Conservation (phyloP, 225 moss, liverwort and hornwort genomes). For the Sphagnum contortum region DNA sequence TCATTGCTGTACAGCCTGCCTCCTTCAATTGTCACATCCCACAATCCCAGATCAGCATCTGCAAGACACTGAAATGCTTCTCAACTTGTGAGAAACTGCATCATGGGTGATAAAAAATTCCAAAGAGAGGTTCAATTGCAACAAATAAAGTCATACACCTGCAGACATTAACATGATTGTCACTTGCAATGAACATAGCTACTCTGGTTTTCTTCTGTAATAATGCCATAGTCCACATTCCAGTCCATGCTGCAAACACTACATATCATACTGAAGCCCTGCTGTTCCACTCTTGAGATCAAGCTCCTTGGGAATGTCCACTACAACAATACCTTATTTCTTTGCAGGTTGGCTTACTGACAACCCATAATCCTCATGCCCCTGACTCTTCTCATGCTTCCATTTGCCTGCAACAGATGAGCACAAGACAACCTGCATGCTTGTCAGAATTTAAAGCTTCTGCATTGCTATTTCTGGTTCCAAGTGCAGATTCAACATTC, state of each 20-base stretch:
- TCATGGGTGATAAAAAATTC: slow-evolving; percentile 18
- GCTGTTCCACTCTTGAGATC: slow-evolving; percentile 65
- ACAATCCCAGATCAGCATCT: neutral
- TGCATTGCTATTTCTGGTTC: too few species aligned
- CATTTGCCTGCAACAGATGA: slow-evolving; percentile 44
- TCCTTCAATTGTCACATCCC: slow-evolving; percentile 27
- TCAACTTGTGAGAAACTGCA: neutral
- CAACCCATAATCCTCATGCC: slow-evolving; percentile 82
- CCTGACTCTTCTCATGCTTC: slow-evolving; percentile 82
- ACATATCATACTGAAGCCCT: slow-evolving; percentile 87
- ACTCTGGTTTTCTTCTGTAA: too few species aligned
- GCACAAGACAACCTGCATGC: neutral
- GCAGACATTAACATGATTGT: too few species aligned
- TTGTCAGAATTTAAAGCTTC: too few species aligned
- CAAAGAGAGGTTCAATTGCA: too few species aligned
- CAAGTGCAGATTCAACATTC: neutral
- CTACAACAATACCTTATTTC: slow-evolving; percentile 95
- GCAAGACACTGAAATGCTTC: neutral
- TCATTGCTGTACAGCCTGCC: slow-evolving; percentile 85
- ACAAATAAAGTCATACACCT: too few species aligned
- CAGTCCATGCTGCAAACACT: slow-evolving; percentile 60
- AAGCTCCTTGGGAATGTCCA: slow-evolving; percentile 72
- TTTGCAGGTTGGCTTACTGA: slow-evolving; percentile 85
- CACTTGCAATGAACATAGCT: too few species aligned
- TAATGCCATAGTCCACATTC: slow-evolving; percentile 45